Evolutionary conservation across 352 stramenopile species (phyloP).

Genomic region (Pelagophyceae sp.): DNA sequence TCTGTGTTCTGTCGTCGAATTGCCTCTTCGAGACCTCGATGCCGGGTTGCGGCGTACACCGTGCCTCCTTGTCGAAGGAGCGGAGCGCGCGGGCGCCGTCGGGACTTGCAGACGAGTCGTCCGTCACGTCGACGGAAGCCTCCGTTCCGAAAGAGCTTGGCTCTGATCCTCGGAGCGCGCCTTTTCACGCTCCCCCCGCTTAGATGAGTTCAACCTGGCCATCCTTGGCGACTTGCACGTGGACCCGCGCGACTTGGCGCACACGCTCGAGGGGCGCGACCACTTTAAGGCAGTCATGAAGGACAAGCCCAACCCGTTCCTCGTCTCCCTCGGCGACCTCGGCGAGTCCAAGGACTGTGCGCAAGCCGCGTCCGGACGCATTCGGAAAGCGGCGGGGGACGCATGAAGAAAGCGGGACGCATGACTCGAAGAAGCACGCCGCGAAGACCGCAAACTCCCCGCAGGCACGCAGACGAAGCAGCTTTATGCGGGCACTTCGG

Average conservation of each 20-base stretch:
- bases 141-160: background rate
- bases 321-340: conserved; percentile 47
- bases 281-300: conserved; percentile 38
- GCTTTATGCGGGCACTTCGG: conserved; percentile 32
- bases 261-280: conserved; percentile 29
- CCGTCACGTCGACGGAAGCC: background rate
- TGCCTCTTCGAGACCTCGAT: too few relatives aligned
- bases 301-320: conserved; percentile 32
- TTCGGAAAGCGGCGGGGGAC: too few relatives aligned
- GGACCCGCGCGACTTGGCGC: conserved; percentile 46
- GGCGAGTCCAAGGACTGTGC: conserved; percentile 44
- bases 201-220: conserved; percentile 33
- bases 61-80: background rate
- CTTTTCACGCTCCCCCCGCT: background rate
- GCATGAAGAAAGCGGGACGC: too few relatives aligned
- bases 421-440: too few relatives aligned
- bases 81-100: background rate
- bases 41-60: background rate
- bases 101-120: too few relatives aligned
- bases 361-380: too few relatives aligned
- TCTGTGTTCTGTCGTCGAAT: too few relatives aligned
- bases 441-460: too few relatives aligned
- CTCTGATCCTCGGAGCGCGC: background rate
- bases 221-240: conserved; percentile 48
- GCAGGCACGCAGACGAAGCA: conserved; percentile 21